Base-by-base conservation (phyloP, 805 yeast species). In the Lachancea sp. region DNA sequence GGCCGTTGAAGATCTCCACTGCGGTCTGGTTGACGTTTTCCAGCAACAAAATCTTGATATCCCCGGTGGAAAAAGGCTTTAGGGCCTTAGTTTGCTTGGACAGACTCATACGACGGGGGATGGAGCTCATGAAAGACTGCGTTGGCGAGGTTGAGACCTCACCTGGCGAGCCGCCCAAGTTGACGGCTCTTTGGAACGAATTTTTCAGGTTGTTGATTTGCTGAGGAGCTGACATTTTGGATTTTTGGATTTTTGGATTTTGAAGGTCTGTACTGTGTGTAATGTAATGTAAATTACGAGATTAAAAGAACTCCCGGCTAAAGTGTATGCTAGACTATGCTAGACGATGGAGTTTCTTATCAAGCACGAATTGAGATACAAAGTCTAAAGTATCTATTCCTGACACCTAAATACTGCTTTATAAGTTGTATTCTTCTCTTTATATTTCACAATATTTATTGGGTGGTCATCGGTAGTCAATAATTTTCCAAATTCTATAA, bases 1-100 rank as follows among this genome's bases (percentile, higher is more conserved):
- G 97, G 44, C 75, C 75, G 49, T 73, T 75, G 69, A 93, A 83
- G 52, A 89, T 88, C 42, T 82, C 79, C 54, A 93, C 78, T 41
- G 99, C 99, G 41, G 97, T 88, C 67, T 78, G 75, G 65, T 93
- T 93, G 57, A 93, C 96, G 60, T 93, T 93, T 70, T 93, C 99
- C 52, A 93, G 74, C 53, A 93, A 69, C 56, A 93, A 72, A 50
- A 93, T 85, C 72, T 90, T 91, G 70, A 91, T 84, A 63, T 93
- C 99, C 52, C 93, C 96, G 45, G 96, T 85, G 53, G 91, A 82
- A 66, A 91, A 93, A 17, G 99, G 99, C 70, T 91, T 93, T 62
- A 93, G 75, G 26, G 84, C 76, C 70, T 85, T 87, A 40, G 77
- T 72, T 55, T 78, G 80, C 46, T 61, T 66, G 1, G 75, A 65